Conservation (phyloP, 1,139 yeast genomes). For the Geotrichum europaeum region DNA sequence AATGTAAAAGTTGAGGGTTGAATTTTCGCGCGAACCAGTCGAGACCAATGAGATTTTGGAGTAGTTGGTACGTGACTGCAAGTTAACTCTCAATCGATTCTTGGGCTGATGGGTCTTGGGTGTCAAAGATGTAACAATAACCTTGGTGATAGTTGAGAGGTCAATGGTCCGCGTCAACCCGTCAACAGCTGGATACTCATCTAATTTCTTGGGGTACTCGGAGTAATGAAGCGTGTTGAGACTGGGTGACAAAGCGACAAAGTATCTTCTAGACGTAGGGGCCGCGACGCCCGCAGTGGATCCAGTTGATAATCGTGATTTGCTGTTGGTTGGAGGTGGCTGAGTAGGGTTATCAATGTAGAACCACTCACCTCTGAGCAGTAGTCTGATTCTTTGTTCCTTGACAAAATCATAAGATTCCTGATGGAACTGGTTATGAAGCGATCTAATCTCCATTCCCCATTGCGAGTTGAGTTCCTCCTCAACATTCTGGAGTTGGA, state of each 20-base stretch:
- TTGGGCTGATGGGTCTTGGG: slow-evolving; percentile 19
- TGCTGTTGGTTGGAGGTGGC: slow-evolving; percentile 19
- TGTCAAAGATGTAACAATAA: slow-evolving; percentile 25
- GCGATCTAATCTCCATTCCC: slow-evolving; percentile 40
- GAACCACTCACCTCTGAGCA: slow-evolving; percentile 84
- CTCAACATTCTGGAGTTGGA: slow-evolving; percentile 48
- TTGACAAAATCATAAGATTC: slow-evolving; percentile 73
- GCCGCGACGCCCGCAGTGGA: slow-evolving; percentile 21
- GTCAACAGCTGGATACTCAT: slow-evolving; percentile 54
- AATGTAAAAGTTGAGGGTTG: slow-evolving; percentile 51
- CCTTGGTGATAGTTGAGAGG: slow-evolving; percentile 25
- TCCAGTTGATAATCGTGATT: slow-evolving; percentile 6
- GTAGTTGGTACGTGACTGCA: slow-evolving; percentile 28
- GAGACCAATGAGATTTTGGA: slow-evolving; percentile 27
- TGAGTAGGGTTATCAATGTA: slow-evolving; percentile 51
- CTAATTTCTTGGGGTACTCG: slow-evolving; percentile 47
- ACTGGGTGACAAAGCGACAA: slow-evolving; percentile 66
- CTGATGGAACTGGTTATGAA: slow-evolving; percentile 46
- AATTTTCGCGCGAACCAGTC: slow-evolving; percentile 25
- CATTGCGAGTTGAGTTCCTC: slow-evolving; percentile 32
- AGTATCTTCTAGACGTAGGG: slow-evolving; percentile 42
- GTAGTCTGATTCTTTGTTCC: slow-evolving; percentile 66
- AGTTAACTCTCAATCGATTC: slow-evolving; percentile 25
- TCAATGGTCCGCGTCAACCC: slow-evolving; percentile 27
- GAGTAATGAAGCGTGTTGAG: slow-evolving; percentile 57